phyloP scores from a whole-genome alignment of 2,329 filamentous ascomycete genomes.

The Ophidiomyces ophidiicola region DNA sequence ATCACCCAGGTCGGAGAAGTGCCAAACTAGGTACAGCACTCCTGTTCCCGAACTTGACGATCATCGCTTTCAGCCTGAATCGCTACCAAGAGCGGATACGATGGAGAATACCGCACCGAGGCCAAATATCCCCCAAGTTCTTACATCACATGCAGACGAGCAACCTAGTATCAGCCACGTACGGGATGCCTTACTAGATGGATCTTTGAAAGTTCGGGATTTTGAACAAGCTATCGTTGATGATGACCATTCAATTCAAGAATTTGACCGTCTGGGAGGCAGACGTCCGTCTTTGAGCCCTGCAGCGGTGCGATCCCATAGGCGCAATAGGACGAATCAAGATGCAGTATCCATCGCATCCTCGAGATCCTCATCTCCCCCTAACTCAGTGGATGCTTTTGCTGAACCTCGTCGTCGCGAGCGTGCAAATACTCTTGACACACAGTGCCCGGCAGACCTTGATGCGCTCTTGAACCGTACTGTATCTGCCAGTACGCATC shows the following conservation, averaged over 20 bases:
- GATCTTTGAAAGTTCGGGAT: slow-evolving; percentile 52
- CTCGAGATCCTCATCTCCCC: slow-evolving; percentile 66
- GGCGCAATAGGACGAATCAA: slow-evolving; percentile 15
- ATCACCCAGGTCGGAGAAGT: slow-evolving; percentile 52
- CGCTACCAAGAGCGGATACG: slow-evolving; percentile 23
- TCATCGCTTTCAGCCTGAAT: slow-evolving; percentile 50
- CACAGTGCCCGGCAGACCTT: slow-evolving; percentile 42
- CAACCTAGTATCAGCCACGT: slow-evolving; percentile 37
- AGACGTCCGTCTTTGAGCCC: slow-evolving; percentile 34
- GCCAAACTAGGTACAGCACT: slow-evolving; percentile 50
- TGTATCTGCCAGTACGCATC: slow-evolving; percentile 55
- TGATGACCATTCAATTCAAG: slow-evolving; percentile 39
- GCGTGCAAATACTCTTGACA: slow-evolving; percentile 56
- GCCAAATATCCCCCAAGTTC: slow-evolving; percentile 33
- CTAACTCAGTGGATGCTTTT: slow-evolving; percentile 96
- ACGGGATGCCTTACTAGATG: slow-evolving; percentile 35
- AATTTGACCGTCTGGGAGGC: slow-evolving; percentile 24
- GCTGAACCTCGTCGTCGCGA: slow-evolving; percentile 79
- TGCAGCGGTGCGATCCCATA: slow-evolving; percentile 25
- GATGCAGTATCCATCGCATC: slow-evolving; percentile 21
- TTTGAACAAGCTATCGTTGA: slow-evolving; percentile 79
- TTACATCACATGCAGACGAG: slow-evolving; percentile 39
- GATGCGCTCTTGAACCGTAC: slow-evolving; percentile 56
- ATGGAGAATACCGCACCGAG: slow-evolving; percentile 28
- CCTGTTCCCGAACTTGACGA: slow-evolving; percentile 64